Conservation (phyloP, 495 filamentous ascomycete genomes). For the Trypethelium eluteriae region DNA sequence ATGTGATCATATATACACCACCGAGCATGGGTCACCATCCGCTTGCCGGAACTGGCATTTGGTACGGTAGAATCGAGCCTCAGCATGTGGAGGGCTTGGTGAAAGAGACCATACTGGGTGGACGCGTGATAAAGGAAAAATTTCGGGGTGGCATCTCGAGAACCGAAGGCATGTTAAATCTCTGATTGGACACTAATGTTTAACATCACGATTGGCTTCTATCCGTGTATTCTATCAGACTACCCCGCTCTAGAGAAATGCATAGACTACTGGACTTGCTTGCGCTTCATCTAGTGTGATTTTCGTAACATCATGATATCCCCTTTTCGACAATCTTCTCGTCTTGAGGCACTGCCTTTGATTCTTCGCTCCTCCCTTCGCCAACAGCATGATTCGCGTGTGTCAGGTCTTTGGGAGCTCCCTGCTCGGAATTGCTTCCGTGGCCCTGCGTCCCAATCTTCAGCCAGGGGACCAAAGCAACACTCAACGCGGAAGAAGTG, state of each 20-base stretch:
- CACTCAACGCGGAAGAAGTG: conserved; percentile 16
- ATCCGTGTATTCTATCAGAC: background rate
- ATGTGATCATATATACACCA: conserved; percentile 85
- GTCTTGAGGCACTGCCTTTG: background rate
- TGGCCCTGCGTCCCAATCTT: conserved; percentile 34
- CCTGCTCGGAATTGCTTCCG: background rate
- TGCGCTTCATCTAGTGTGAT: background rate
- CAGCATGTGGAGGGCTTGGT: conserved; percentile 81
- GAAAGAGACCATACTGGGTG: conserved; percentile 65
- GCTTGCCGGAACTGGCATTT: conserved; percentile 74
- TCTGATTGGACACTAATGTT: background rate
- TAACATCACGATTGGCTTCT: background rate
- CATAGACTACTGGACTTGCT: background rate
- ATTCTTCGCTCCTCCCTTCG: background rate
- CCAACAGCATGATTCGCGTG: background rate
- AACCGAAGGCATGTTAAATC: background rate
- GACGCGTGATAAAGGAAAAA: conserved; percentile 66
- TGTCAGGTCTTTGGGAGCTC: background rate
- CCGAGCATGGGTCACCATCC: conserved; percentile 44
- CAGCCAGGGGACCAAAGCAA: conserved; percentile 30
- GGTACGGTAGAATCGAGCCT: conserved; percentile 87
- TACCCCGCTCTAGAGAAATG: background rate
- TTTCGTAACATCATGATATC: background rate
- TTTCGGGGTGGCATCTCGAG: conserved; percentile 55
- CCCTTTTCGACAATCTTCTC: background rate